phyloP scores from a whole-genome alignment of 2,329 filamentous ascomycete genomes.

The Stagonosporopsis cucurbitacearum region DNA sequence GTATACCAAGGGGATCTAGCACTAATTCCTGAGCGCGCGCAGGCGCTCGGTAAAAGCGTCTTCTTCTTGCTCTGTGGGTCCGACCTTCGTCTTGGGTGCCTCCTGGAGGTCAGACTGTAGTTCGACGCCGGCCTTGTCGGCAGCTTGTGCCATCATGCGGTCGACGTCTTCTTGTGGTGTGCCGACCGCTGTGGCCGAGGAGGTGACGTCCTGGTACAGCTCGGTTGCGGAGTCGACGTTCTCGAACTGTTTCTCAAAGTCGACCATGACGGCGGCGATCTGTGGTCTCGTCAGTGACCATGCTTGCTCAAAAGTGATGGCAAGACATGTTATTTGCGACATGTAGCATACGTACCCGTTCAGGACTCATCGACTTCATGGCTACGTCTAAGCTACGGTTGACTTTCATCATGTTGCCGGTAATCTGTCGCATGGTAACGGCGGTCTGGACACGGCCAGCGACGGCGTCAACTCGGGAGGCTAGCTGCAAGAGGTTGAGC shows the following conservation, averaged over 20 bases:
- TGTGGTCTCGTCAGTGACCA: conserved; percentile 32
- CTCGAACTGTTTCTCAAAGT: conserved; percentile 65
- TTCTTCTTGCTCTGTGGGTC: conserved; percentile 79
- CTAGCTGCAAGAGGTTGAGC: conserved; percentile 64
- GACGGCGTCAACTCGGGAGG: conserved; percentile 65
- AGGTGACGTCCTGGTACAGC: conserved; percentile 87
- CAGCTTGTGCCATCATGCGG: conserved; percentile 81
- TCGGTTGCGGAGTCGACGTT: conserved; percentile 61
- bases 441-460: conserved; percentile 67
- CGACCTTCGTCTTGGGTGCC: conserved; percentile 64
- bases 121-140: conserved; percentile 87
- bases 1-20: not conserved
- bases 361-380: conserved; percentile 69
- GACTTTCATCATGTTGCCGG: conserved; percentile 67
- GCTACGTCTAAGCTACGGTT: conserved; percentile 67
- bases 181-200: conserved; percentile 75
- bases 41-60: conserved; percentile 70
- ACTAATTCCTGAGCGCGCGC: conserved; percentile 58
- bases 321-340: not conserved
- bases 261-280: conserved; percentile 71
- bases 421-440: conserved; percentile 67
- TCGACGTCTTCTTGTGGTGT: conserved; percentile 86
- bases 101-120: conserved; percentile 74
- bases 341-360: conserved; percentile 61
- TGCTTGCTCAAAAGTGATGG: not conserved